Percentiles rank a stretch among this genome's conserved stretches.
These are phyloP conservation scores for Nectriaceae sp. DNA, from an alignment of 2,329 filamentous ascomycete species.

Conservation along the genomic window DNA sequence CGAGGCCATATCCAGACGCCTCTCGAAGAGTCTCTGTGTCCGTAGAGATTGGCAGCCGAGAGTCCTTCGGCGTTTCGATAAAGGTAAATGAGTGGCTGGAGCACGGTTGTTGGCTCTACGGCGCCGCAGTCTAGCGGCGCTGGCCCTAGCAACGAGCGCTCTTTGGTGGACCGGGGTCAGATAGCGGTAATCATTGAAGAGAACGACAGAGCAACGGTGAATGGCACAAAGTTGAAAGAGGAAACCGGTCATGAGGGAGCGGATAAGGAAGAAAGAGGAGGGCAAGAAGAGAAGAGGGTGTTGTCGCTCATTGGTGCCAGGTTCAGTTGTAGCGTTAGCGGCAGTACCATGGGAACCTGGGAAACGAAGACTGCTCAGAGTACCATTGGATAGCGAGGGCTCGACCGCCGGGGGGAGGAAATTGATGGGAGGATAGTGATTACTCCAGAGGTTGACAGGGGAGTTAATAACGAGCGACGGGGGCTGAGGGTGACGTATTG, in stretches of 20 bases:
- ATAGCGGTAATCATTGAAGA: conserved; percentile 47
- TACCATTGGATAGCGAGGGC: not conserved
- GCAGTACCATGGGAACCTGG: not conserved
- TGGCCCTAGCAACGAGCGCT: conserved; percentile 46
- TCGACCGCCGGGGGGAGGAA: not conserved
- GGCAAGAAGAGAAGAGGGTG: conserved; percentile 26
- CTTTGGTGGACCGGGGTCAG: conserved; percentile 41
- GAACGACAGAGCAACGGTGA: conserved; percentile 46
- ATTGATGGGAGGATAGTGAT: not conserved
- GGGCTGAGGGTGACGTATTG: not conserved
- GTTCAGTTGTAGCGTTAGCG: not conserved
- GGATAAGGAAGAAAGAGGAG: conserved; percentile 21
- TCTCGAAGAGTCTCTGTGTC: conserved; percentile 28
- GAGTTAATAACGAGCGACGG: not conserved
- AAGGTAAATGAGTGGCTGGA: conserved; percentile 40
- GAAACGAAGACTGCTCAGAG: not conserved
- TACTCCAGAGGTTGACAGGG: not conserved
- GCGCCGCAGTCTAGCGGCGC: conserved; percentile 41
- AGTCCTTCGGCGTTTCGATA: conserved; percentile 36
- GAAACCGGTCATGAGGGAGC: conserved; percentile 48
- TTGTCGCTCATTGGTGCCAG: not conserved
- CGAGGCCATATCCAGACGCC: conserved; percentile 33
- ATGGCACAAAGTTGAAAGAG: conserved; percentile 49
- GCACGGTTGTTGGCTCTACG: conserved; percentile 36
- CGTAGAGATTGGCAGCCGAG: conserved; percentile 35